Evolutionary conservation across 2,329 filamentous ascomycete species (phyloP).

Genomic region (Samsoniella hepiali): DNA sequence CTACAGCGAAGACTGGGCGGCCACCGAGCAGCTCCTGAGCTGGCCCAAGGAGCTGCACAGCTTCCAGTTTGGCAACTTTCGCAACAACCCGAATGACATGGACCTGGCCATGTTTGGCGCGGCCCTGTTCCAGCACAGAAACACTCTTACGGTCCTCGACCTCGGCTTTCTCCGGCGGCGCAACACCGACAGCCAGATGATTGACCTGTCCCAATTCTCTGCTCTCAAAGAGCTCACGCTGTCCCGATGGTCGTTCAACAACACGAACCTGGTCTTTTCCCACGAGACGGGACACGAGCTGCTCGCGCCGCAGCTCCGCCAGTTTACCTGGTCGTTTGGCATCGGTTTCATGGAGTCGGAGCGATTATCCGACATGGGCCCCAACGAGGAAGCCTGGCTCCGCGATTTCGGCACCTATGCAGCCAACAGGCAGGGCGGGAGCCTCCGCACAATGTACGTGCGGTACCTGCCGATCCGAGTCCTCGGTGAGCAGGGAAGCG

Average conservation of each 20-base stretch:
- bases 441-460: conserved; percentile 1
- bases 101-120: conserved; percentile 4
- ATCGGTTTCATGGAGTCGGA: not conserved
- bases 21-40: not conserved
- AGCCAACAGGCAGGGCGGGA: not conserved
- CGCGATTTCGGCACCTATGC: conserved; percentile 4
- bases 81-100: conserved; percentile 7
- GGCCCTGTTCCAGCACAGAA: conserved; percentile 3
- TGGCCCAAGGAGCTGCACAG: conserved; percentile 6
- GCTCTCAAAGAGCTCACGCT: conserved; percentile 1
- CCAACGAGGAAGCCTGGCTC: conserved; percentile 9
- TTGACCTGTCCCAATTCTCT: not conserved
- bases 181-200: not conserved
- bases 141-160: conserved; percentile 1
- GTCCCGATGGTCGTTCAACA: conserved; percentile 1
- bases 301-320: not conserved
- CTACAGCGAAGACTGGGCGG: conserved; percentile 7
- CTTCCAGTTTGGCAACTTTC: conserved; percentile 9
- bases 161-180: not conserved
- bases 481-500: conserved; percentile 4
- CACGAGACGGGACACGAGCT: not conserved
- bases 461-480: not conserved
- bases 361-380: not conserved
- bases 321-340: conserved; percentile 8
- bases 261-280: not conserved